Percentiles rank a stretch among this genome's conserved stretches.
These are phyloP conservation scores for Carpinus fangiana DNA, from an alignment of 306 rosid species.

Conservation along the genomic window DNA sequence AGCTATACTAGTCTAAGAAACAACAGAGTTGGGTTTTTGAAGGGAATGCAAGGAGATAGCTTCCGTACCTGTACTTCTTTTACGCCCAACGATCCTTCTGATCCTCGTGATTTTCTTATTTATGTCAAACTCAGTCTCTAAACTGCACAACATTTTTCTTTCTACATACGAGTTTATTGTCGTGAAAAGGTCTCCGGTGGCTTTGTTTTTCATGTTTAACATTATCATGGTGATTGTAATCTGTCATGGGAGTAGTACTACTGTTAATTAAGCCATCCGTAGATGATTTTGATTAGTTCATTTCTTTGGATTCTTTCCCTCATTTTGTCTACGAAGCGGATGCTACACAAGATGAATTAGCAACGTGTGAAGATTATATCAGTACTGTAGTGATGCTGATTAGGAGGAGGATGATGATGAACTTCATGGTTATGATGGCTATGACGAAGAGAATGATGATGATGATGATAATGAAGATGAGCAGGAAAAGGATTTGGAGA, in stretches of 20 bases:
- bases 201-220: slow-evolving; percentile 25
- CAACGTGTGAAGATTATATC: too few species aligned
- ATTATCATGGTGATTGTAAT: slow-evolving; percentile 7
- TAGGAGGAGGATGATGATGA: not conserved
- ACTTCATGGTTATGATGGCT: slow-evolving; percentile 27
- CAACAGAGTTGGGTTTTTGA: too few species aligned
- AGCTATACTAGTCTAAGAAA: too few species aligned
- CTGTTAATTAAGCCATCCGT: slow-evolving; percentile 8
- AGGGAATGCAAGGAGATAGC: not conserved
- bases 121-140: not conserved
- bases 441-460: slow-evolving; percentile 30
- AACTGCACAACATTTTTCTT: slow-evolving; percentile 14
- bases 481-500: slow-evolving; percentile 18
- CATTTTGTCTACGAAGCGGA: too few species aligned
- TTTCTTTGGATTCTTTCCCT: too few species aligned
- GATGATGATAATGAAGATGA: slow-evolving; percentile 21
- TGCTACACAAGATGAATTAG: too few species aligned
- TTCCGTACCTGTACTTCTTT: not conserved
- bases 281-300: slow-evolving; percentile 5
- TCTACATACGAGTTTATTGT: slow-evolving; percentile 26
- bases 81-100: not conserved
- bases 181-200: slow-evolving; percentile 11
- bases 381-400: too few species aligned
- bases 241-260: slow-evolving; percentile 2
- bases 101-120: not conserved